Base-by-base conservation (phyloP, 1,284 basidiomycete genomes). In the Amylostereum chailletii region DNA sequence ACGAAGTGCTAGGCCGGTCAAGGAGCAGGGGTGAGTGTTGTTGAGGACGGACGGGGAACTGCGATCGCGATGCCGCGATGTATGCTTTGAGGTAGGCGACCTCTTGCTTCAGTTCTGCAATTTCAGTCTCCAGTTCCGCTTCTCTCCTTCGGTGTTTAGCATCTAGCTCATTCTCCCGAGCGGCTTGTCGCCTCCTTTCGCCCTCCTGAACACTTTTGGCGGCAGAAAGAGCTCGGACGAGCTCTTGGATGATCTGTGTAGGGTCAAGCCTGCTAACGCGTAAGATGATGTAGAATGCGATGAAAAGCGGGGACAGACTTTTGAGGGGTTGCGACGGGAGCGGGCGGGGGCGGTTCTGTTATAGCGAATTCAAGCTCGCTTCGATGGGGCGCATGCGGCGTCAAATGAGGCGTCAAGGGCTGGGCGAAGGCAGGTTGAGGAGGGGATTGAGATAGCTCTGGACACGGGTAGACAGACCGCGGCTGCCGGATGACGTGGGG, bases 121-220 rank as follows among this genome's bases (percentile, higher is more conserved):
- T 67, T 46, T 73, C 72, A 27, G 69, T 68, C 58, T 86, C 79
- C 67, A 79, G 72, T 58, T 83, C 79, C 31, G 72, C 73, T 51
- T 83, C 77, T 38, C 70, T 64, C 53, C 77, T 74, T 10, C 65
- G 57, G 52, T 69, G 71, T 57, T 71, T 83, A 7, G 70, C 71
- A 62, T 86, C 85, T 54, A 83, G 80, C 48, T 83, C 79, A 54
- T 73, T 69, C 57, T 86, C 85, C 84, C 85, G 87, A 40, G 69
- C 72, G 8, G 74, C 46, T 47, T 83, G 68, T 26, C 84, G 71
- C 53, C 69, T 72, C 42, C 70, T 66, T 56, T 87, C 85, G 27
- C 66, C 68, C 46, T 81, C 79, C 38, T 79, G 76, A 0, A 76
- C 75, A 37, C 81, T 74, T 54, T 70, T 72, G 4, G 76, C 77